Conservation (phyloP, 2,329 filamentous ascomycete species). For the Fusarium drepaniforme region DNA sequence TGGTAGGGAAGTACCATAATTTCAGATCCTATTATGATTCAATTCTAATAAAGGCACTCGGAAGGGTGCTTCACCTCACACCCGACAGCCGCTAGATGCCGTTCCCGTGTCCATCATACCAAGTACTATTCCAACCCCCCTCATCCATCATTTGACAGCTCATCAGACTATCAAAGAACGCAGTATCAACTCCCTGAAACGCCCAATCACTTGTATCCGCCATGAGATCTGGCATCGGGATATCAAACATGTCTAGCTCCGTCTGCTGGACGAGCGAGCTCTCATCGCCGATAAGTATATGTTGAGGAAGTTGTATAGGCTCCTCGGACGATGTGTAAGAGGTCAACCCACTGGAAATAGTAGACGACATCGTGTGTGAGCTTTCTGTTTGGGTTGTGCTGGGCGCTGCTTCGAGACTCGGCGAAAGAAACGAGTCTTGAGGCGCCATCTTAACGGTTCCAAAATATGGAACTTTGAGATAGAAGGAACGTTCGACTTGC, state of each 20-base stretch:
- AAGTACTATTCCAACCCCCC: not conserved
- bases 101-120: not conserved
- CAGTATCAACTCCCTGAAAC: not conserved
- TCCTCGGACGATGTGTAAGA: not conserved
- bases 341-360: not conserved
- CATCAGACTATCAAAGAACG: not conserved
- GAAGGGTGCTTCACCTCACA: no score
- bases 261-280: not conserved
- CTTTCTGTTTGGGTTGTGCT: not conserved
- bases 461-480: not conserved
- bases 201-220: not conserved
- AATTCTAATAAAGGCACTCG: no score
- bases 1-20: not conserved
- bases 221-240: not conserved
- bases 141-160: not conserved
- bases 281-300: not conserved
- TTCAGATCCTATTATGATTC: no score
- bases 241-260: not conserved
- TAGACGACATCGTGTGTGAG: not conserved
- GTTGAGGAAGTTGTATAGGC: not conserved
- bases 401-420: not conserved
- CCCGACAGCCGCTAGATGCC: not conserved
- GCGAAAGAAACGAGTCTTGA: not conserved
- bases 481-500: not conserved
- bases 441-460: not conserved